A percentile compares a stretch with the other conserved stretches of the same genome.
Evolutionary conservation across 139 green algal genomes (phyloP).

Genomic region (Helicosporidium sp.): DNA sequence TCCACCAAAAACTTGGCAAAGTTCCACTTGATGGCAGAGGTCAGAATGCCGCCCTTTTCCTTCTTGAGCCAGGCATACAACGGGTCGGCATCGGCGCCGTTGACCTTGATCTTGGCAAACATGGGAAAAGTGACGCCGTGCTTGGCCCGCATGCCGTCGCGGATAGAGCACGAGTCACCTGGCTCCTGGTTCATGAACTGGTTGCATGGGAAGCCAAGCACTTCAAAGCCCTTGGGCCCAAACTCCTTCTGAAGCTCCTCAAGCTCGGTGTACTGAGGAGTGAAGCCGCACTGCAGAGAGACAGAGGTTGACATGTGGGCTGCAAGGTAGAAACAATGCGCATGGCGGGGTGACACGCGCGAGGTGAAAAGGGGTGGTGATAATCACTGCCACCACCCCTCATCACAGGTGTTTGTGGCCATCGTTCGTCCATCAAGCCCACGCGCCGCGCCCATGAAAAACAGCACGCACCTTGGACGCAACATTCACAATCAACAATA

Average conservation of each 20-base stretch:
- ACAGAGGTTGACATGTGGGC: not conserved
- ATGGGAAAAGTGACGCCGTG: conserved; percentile 38
- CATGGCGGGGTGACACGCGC: no score
- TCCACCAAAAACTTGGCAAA: conserved; percentile 19
- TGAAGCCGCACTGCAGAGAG: conserved; percentile 22
- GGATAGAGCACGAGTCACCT: no score
- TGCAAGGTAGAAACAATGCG: not conserved
- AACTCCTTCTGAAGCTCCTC: conserved; percentile 53
- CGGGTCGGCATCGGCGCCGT: conserved; percentile 6
- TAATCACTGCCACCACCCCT: not conserved
- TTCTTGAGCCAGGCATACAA: conserved; percentile 42
- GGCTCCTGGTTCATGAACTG: conserved; percentile 59
- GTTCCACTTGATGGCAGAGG: conserved; percentile 23
- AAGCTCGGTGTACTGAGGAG: conserved; percentile 37
- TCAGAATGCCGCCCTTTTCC: conserved; percentile 36
- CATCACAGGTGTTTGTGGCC: no score
- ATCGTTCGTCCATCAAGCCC: no score
- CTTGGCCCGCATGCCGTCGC: no score
- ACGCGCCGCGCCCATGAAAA: not conserved
- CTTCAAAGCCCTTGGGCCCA: conserved; percentile 33
- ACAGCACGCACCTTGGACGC: conserved; percentile 10
- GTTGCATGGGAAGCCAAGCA: conserved; percentile 62
- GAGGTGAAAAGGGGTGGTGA: not conserved
- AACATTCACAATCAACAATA: conserved; percentile 53
- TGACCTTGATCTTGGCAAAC: conserved; percentile 29